Percentiles rank a stretch among this genome's conserved stretches.
phyloP scores from a whole-genome alignment of 352 stramenopile genomes.

The Phytophthora pluvialis region DNA sequence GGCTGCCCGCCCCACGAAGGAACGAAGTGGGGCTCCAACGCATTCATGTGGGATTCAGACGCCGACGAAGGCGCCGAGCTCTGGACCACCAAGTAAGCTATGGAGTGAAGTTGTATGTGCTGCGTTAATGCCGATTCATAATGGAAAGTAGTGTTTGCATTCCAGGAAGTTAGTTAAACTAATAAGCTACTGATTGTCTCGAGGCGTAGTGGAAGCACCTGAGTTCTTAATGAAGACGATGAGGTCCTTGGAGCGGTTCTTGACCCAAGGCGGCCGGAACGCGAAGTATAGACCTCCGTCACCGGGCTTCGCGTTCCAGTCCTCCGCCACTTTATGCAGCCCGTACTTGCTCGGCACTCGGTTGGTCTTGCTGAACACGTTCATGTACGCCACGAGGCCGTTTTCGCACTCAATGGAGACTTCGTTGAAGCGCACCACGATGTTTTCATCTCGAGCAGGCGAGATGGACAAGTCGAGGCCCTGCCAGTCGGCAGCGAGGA shows the following conservation, averaged over 20 bases:
- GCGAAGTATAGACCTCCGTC: slow-evolving; percentile 70
- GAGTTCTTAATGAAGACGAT: slow-evolving; percentile 47
- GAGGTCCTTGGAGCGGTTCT: slow-evolving; percentile 65
- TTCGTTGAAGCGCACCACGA: slow-evolving; percentile 65
- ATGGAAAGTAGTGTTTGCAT: slow-evolving; percentile 26
- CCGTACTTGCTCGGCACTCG: slow-evolving; percentile 74
- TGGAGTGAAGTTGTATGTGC: slow-evolving; percentile 2
- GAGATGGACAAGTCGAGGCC: slow-evolving; percentile 58
- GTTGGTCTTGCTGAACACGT: slow-evolving; percentile 76
- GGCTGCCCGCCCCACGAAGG: slow-evolving; percentile 84
- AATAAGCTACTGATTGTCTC: slow-evolving; percentile 15
- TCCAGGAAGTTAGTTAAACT: neutral
- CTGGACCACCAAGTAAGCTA: slow-evolving; percentile 77
- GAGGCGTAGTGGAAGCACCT: slow-evolving; percentile 6
- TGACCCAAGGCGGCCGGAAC: slow-evolving; percentile 63
- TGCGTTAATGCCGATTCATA: slow-evolving; percentile 16
- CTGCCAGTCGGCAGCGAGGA: slow-evolving; percentile 68
- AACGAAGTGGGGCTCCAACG: slow-evolving; percentile 83
- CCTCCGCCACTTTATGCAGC: slow-evolving; percentile 79
- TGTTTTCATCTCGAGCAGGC: slow-evolving; percentile 63
- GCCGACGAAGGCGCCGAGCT: slow-evolving; percentile 80
- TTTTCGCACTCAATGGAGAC: slow-evolving; percentile 57
- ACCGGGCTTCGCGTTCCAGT: slow-evolving; percentile 77
- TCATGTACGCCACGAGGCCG: slow-evolving; percentile 83
- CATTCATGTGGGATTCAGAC: slow-evolving; percentile 87